Conservation (phyloP, 805 yeast genomes). For the Ogataea zsoltii region DNA sequence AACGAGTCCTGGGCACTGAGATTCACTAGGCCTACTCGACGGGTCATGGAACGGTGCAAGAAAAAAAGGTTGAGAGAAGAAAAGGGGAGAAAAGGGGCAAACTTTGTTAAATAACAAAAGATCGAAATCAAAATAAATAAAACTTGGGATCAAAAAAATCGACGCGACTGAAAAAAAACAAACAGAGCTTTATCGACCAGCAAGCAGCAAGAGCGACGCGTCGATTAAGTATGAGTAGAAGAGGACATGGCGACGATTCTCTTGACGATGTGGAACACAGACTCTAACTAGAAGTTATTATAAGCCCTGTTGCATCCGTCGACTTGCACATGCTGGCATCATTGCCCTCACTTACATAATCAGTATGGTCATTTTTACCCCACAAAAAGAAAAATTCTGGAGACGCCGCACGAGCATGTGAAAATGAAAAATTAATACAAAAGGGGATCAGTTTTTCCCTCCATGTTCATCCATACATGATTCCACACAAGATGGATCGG, state of each 20-base stretch:
- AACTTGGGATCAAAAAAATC: not conserved
- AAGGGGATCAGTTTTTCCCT: not conserved
- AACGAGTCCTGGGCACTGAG: slow-evolving; percentile 12
- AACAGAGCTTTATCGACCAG: too few species aligned
- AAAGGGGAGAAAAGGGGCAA: not conserved
- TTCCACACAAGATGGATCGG: slow-evolving; percentile 34
- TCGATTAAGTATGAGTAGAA: too few species aligned
- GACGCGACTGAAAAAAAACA: too few species aligned
- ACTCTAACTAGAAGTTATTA: too few species aligned
- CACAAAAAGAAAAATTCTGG: slow-evolving; percentile 4
- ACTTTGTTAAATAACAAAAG: not conserved
- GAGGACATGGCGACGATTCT: too few species aligned
- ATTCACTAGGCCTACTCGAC: slow-evolving; percentile 15
- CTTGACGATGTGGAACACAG: too few species aligned
- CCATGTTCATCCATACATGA: not conserved
- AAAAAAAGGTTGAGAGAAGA: not conserved
- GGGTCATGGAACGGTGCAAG: slow-evolving; percentile 11
- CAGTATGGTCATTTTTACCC: slow-evolving; percentile 5
- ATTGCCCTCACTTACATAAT: too few species aligned
- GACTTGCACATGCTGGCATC: too few species aligned
- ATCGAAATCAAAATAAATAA: not conserved
- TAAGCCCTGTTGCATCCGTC: too few species aligned
- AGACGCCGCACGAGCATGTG: slow-evolving; percentile 10
- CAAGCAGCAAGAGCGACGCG: too few species aligned
- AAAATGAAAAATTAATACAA: slow-evolving; percentile 2